Base-by-base conservation (phyloP, 495 filamentous ascomycete genomes). In the Cercophora samala region DNA sequence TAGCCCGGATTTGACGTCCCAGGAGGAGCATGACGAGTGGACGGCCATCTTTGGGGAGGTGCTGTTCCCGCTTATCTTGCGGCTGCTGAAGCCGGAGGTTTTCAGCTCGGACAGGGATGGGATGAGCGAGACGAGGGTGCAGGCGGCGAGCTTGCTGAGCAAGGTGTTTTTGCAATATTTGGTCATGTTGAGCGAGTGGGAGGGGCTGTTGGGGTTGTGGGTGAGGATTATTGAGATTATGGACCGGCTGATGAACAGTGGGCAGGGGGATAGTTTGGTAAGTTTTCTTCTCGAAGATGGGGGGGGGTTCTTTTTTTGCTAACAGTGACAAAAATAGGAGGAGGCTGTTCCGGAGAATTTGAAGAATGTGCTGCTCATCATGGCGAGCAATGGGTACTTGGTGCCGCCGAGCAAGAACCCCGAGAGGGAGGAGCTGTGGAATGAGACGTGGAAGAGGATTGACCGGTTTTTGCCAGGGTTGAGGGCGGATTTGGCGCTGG, bases 91-190 rank as follows among this genome's bases (percentile, higher is more conserved):
- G 78, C 96, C 95, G 0, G 95, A 99, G 78, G 89, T 97, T 26
- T 98, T 94, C 75, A 93, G 93, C 59, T 90, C 91, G 1, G 95
- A 99, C 72, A 90, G 93, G 8, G 78, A 89, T 32, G 96, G 95
- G 21, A 99, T 99, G 95, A 90, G 90, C 70, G 93, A 97, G 75
- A 98, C 94, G 17, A 85, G 95, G 64, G 92, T 98, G 4, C 91
- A 96, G 74, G 93, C 92, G 6, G 93, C 94, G 17, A 96, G 89
- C 24, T 81, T 98, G 55, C 86, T 97, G 26, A 97, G 91, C 83
- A 97, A 94, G 76, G 92, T 97, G 15, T 99, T 97, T 80, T 73
- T 98, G 72, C 96, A 97, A 74, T 97, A 97, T 76, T 85, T 97
- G 11, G 92, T 93, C 2, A 84, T 92, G 65, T 82, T 97, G 63